These are phyloP conservation scores for Deinandra increscens DNA, from an alignment of 129 eudicot species.

Conservation along the genomic window DNA sequence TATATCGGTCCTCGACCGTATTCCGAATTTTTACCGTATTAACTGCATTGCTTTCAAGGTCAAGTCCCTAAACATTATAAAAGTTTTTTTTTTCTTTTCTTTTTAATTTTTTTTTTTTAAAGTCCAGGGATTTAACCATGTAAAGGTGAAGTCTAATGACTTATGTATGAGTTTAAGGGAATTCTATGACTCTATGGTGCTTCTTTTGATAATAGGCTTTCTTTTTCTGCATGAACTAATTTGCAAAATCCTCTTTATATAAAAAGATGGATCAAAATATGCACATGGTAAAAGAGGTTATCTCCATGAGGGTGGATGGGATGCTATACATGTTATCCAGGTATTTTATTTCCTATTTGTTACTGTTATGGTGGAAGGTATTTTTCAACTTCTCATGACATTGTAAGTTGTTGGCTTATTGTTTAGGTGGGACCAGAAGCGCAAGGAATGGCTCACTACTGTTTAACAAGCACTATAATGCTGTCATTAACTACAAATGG, in stretches of 20 bases:
- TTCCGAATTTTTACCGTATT: no score
- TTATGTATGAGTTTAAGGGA: neutral
- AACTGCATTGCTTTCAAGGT: no score
- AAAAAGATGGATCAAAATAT: slow-evolving; percentile 78
- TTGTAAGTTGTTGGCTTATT: neutral
- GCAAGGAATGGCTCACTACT: slow-evolving; percentile 72
- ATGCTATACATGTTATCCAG: slow-evolving; percentile 97
- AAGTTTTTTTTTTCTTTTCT: no score
- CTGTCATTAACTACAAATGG: slow-evolving; percentile 83
- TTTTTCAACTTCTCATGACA: neutral
- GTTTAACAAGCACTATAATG: slow-evolving; percentile 94
- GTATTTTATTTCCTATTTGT: slow-evolving; percentile 29
- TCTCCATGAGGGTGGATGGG: slow-evolving; percentile 96
- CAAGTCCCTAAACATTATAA: neutral
- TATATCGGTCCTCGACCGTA: no score
- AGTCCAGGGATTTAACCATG: neutral
- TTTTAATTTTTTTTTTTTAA: no score
- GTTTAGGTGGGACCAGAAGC: slow-evolving; percentile 83
- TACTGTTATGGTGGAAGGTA: neutral
- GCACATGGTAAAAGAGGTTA: slow-evolving; percentile 94
- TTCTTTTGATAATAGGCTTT: neutral
- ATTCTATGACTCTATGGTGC: neutral
- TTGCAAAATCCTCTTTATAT: slow-evolving; percentile 10
- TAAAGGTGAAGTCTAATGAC: neutral
- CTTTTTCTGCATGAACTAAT: slow-evolving; percentile 13